phyloP scores from a whole-genome alignment of 768 basidiomycete species.

The Filobasidium wieringae region DNA sequence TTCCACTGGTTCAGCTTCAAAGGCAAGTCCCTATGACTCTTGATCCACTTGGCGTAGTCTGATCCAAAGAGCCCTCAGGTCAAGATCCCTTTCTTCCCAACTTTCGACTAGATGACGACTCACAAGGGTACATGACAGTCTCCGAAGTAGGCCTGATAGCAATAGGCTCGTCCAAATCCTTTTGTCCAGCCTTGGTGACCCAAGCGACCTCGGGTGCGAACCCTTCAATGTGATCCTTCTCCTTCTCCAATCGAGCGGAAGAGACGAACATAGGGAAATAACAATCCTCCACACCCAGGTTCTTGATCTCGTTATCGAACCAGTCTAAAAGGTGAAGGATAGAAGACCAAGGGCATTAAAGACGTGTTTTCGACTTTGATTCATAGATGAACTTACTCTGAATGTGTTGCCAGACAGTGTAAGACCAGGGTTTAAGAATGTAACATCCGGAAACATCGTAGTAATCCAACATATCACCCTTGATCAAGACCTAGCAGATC shows the following conservation, averaged over 20 bases:
- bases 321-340: conserved; percentile 50
- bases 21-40: conserved; percentile 90
- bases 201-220: conserved; percentile 99
- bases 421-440: conserved; percentile 95
- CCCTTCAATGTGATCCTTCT: conserved; percentile 97
- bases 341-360: neutral
- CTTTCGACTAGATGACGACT: conserved; percentile 29
- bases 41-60: conserved; percentile 99
- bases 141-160: conserved; percentile 97
- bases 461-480: conserved; percentile 98
- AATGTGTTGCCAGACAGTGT: conserved; percentile 91
- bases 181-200: conserved; percentile 89
- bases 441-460: conserved; percentile 98
- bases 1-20: conserved; percentile 99
- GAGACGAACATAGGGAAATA: conserved; percentile 99
- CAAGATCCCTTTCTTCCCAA: neutral
- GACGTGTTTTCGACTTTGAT: neutral
- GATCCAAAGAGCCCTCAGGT: neutral
- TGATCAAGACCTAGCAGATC: conserved; percentile 68
- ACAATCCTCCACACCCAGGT: conserved; percentile 87
- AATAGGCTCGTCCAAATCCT: conserved; percentile 91
- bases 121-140: conserved; percentile 98
- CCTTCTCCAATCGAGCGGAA: conserved; percentile 76
- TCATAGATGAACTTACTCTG: conserved; percentile 50
- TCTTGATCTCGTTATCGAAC: conserved; percentile 88